A percentile compares a stretch with the other conserved stretches of the same genome.
Conservation (phyloP, 495 filamentous ascomycete species). For the Acidiella bohemica region DNA sequence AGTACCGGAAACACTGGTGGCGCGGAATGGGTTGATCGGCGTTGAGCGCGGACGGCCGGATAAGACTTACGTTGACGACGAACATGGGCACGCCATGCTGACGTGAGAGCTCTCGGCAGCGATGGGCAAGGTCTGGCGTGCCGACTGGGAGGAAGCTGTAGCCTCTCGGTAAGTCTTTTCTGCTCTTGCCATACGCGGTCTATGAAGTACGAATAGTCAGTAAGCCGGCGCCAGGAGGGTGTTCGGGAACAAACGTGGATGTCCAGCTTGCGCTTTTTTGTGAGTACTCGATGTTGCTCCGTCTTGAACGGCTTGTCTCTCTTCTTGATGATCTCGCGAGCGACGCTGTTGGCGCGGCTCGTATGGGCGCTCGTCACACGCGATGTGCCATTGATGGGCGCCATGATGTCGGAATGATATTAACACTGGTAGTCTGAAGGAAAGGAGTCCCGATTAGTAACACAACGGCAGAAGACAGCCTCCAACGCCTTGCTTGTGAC, state of each 20-base stretch:
- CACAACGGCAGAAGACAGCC: no score
- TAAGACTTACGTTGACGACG: conserved; percentile 61
- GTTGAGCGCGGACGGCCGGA: background rate
- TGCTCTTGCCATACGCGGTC: conserved; percentile 26
- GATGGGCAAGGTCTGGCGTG: conserved; percentile 56
- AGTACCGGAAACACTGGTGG: conserved; percentile 22
- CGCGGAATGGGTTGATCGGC: background rate
- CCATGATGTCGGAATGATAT: no score
- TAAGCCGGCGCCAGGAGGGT: background rate
- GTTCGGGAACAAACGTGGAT: conserved; percentile 37
- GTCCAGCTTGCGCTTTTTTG: conserved; percentile 46
- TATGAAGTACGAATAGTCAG: background rate
- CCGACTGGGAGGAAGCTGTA: conserved; percentile 78
- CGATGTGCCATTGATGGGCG: background rate
- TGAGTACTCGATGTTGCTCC: conserved; percentile 43
- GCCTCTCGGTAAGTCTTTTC: conserved; percentile 45
- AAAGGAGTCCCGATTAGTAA: no score
- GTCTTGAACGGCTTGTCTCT: conserved; percentile 38
- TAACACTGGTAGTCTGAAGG: no score
- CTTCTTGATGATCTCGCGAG: conserved; percentile 28
- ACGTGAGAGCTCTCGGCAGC: conserved; percentile 69
- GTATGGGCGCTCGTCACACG: conserved; percentile 4
- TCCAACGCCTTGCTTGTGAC: no score
- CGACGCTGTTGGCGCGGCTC: conserved; percentile 7
- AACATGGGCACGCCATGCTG: conserved; percentile 53